phyloP scores from a whole-genome alignment of 495 filamentous ascomycete species.

The Annulohypoxylon moriforme region DNA sequence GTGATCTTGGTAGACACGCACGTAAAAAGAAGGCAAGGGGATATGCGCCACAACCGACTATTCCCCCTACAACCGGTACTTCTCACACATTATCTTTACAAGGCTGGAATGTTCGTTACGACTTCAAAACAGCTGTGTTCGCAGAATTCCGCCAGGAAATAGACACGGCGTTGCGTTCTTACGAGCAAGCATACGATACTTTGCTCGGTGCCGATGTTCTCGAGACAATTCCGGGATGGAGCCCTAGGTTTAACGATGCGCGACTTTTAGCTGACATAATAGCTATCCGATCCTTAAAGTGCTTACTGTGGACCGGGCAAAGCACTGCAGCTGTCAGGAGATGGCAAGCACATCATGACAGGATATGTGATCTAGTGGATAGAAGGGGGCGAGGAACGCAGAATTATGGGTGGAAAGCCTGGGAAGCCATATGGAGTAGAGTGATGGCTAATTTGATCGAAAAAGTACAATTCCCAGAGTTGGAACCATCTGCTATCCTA shows the following conservation, averaged over 20 bases:
- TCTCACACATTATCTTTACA: conserved; percentile 84
- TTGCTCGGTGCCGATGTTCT: conserved; percentile 84
- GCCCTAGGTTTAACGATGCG: conserved; percentile 85
- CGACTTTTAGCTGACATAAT: conserved; percentile 82
- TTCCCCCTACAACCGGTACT: conserved; percentile 82
- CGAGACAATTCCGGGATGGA: conserved; percentile 88
- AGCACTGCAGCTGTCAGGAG: conserved; percentile 78
- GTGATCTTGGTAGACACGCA: conserved; percentile 87
- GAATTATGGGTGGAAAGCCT: conserved; percentile 88
- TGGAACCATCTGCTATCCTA: conserved; percentile 49
- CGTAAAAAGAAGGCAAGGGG: conserved; percentile 84
- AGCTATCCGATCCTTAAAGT: conserved; percentile 81
- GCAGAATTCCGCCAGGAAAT: conserved; percentile 92
- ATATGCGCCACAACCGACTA: conserved; percentile 80
- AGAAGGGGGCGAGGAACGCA: conserved; percentile 82
- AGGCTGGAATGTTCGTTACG: conserved; percentile 91
- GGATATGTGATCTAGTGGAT: conserved; percentile 78
- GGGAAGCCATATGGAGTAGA: conserved; percentile 84
- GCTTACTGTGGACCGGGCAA: conserved; percentile 78
- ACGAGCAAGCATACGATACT: conserved; percentile 84
- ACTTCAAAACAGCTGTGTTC: conserved; percentile 90
- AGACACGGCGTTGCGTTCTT: conserved; percentile 84
- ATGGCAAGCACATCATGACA: conserved; percentile 78
- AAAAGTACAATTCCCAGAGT: conserved; percentile 63
- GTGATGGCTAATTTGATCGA: conserved; percentile 85